These are phyloP conservation scores for Pittosporum tobira DNA, from an alignment of 129 eudicot genomes.

Conservation along the genomic window DNA sequence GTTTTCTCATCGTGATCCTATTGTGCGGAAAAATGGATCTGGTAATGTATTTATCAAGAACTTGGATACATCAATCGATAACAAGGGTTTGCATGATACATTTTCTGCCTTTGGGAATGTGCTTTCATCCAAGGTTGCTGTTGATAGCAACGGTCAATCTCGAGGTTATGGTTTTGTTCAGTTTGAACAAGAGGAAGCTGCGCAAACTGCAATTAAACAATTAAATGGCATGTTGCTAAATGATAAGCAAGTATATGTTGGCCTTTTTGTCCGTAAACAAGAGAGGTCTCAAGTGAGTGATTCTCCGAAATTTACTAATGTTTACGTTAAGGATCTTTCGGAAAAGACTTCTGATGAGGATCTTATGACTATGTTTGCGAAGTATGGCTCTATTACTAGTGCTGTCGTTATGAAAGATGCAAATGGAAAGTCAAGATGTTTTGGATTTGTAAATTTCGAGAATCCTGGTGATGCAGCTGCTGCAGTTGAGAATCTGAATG, in stretches of 20 bases:
- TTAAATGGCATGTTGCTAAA: conserved; percentile 51
- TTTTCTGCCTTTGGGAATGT: conserved; percentile 48
- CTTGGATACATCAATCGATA: conserved; percentile 40
- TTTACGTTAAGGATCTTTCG: conserved; percentile 48
- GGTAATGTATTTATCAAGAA: conserved; percentile 58
- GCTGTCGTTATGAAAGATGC: conserved; percentile 45
- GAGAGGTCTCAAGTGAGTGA: conserved; percentile 26
- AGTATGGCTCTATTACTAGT: conserved; percentile 50
- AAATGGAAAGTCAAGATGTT: conserved; percentile 48
- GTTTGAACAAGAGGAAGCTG: conserved; percentile 52
- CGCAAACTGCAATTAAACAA: conserved; percentile 37
- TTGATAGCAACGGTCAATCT: conserved; percentile 33
- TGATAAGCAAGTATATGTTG: conserved; percentile 54
- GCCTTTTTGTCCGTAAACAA: conserved; percentile 39
- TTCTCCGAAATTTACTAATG: conserved; percentile 35
- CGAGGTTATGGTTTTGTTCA: conserved; percentile 61
- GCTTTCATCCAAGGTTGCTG: conserved; percentile 57
- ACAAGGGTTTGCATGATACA: conserved; percentile 42
- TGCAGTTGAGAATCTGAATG: conserved; percentile 47
- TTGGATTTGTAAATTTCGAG: conserved; percentile 56
- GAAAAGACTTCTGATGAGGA: conserved; percentile 36
- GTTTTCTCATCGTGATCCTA: conserved; percentile 60
- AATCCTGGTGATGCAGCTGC: conserved; percentile 30
- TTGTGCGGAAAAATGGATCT: conserved; percentile 41
- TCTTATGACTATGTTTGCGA: conserved; percentile 29